Base-by-base conservation (phyloP, 768 basidiomycete genomes). In the Serpula lacrymans region DNA sequence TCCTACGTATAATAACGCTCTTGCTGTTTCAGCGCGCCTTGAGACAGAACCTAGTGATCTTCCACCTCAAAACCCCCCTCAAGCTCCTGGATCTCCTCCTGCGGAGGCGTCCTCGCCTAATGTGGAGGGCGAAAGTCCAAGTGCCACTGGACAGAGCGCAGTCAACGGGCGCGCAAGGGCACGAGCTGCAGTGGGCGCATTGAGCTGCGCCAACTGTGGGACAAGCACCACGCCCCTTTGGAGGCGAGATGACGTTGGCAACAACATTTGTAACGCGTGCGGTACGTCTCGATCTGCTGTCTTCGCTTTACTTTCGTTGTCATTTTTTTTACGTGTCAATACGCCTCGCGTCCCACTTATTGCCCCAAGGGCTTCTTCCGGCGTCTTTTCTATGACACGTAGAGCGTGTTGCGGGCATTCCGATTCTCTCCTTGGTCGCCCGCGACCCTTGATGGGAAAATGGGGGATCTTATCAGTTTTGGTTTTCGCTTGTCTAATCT, bases 201-300 rank as follows among this genome's bases (percentile, higher is more conserved):
- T 91, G 46, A 78, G 82, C 53, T 94, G 92, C 65, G 83, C 85
- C 28, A 89, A 90, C 59, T 94, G 91, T 63, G 84, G 84, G 24
- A 92, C 91, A 30, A 87, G 84, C 58, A 87, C 87, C 42, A 94
- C 90, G 3, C 91, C 91, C 10, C 67, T 94, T 7, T 94, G 91
- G 91, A 73, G 91, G 52, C 69, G 91, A 51, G 89, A 93, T 57
- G 86, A 89, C 57, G 80, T 88, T 29, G 91, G 91, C 41, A 92
- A 92, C 63, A 91, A 90, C 60, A 90, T 92, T 45, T 94, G 91
- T 64, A 94, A 94, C 68, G 91, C 91, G 39, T 94, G 91, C 65
- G 91, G 90, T 93, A 66, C 58, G 90, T 80, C 22, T 33, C 21
- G 30, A 35, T 37, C 17, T 37, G 45, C 31, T 46, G 46, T 53